Conservation (phyloP, 352 stramenopile species). For the Phytophthora sp. region DNA sequence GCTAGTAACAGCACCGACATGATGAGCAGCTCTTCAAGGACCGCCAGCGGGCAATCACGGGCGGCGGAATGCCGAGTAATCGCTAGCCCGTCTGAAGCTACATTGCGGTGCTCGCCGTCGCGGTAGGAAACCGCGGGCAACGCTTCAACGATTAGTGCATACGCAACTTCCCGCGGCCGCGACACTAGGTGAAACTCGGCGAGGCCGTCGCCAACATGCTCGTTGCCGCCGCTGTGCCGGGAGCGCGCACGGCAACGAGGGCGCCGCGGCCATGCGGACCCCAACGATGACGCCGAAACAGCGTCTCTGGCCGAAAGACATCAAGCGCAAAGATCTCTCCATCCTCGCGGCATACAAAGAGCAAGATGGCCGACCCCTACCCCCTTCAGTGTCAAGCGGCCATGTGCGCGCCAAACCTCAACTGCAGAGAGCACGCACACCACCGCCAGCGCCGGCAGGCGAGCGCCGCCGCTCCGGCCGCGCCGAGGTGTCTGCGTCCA, state of each 20-base stretch:
- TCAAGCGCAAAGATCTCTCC: slow-evolving; percentile 12
- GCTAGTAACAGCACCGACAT: slow-evolving; percentile 5
- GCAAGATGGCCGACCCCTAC: not conserved
- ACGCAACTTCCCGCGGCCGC: not conserved
- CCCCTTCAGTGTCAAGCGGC: not conserved
- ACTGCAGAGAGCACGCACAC: too few species aligned
- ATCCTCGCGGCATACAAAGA: slow-evolving; percentile 15
- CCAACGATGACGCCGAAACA: not conserved
- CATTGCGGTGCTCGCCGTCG: slow-evolving; percentile 2
- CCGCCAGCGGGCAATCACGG: not conserved
- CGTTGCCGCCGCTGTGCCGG: not conserved
- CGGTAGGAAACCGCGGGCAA: not conserved
- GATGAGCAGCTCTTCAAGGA: slow-evolving; percentile 10
- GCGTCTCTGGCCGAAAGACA: slow-evolving; percentile 11
- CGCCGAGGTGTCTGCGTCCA: not conserved
- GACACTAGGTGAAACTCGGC: too few species aligned
- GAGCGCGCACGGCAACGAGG: too few species aligned
- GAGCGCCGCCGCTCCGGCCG: not conserved
- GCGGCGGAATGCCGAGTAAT: not conserved
- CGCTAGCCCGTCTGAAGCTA: not conserved
- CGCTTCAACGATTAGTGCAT: slow-evolving; percentile 10
- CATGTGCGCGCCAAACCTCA: not conserved
- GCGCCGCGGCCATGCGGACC: too few species aligned
- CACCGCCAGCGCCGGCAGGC: too few species aligned
- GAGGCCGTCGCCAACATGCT: not conserved